phyloP scores from a whole-genome alignment of 1,284 basidiomycete species.

The Apiotrichum gracile region DNA sequence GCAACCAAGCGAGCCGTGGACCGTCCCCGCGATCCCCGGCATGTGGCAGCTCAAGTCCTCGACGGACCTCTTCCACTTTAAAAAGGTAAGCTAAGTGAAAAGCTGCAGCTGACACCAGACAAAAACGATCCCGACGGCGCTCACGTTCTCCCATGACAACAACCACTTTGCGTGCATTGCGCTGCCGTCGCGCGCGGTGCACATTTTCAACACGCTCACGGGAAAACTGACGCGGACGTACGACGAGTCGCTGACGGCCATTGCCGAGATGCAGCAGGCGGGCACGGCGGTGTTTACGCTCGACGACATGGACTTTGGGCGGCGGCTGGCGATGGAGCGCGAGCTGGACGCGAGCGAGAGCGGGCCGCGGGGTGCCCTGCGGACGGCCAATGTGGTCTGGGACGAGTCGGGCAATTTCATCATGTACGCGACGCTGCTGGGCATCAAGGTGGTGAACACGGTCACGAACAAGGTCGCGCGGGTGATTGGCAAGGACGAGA shows the following conservation, averaged over 20 bases:
- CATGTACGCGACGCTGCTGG: slow-evolving; percentile 85
- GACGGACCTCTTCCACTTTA: slow-evolving; percentile 96
- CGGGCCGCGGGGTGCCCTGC: slow-evolving; percentile 41
- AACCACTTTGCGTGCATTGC: slow-evolving; percentile 88
- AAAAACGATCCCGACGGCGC: slow-evolving; percentile 81
- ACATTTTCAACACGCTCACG: slow-evolving; percentile 83
- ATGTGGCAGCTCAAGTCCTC: slow-evolving; percentile 86
- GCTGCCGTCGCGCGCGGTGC: slow-evolving; percentile 83
- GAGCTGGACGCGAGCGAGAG: slow-evolving; percentile 62
- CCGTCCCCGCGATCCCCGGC: slow-evolving; percentile 67
- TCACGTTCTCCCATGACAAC: slow-evolving; percentile 83
- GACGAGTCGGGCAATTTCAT: slow-evolving; percentile 95
- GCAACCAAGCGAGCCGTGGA: slow-evolving; percentile 81
- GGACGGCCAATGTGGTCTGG: slow-evolving; percentile 83
- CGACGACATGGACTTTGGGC: slow-evolving; percentile 99
- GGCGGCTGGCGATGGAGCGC: slow-evolving; percentile 82
- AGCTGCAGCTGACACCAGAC: slow-evolving; percentile 60
- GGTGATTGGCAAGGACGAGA: slow-evolving; percentile 91
- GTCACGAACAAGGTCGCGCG: slow-evolving; percentile 89
- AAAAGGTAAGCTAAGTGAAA: slow-evolving; percentile 55
- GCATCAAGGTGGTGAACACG: slow-evolving; percentile 94
- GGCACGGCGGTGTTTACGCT: slow-evolving; percentile 83
- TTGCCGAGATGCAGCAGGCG: slow-evolving; percentile 95
- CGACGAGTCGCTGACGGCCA: slow-evolving; percentile 85
- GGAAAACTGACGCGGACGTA: slow-evolving; percentile 90